Evolutionary conservation across 441 rosid species (phyloP).

Genomic region (Gossypium schwendimanii): DNA sequence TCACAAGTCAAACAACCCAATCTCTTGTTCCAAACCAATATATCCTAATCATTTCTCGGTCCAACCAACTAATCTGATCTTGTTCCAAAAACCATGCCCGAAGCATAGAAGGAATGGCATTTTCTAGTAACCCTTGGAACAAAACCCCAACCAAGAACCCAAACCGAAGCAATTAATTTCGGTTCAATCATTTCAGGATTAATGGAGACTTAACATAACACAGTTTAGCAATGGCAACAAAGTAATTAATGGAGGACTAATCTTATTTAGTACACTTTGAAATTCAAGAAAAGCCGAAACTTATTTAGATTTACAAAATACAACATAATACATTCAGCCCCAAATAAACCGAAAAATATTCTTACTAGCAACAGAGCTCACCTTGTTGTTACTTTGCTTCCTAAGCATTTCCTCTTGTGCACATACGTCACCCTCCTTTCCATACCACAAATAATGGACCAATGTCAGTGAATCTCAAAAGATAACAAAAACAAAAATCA

Average conservation of each 20-base stretch:
- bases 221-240: background rate
- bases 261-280: background rate
- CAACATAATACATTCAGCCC: conserved; percentile 41
- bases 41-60: too few relatives aligned
- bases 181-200: too few relatives aligned
- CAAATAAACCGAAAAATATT: conserved; percentile 69
- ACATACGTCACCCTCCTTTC: conserved; percentile 59
- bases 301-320: background rate
- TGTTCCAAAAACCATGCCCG: too few relatives aligned
- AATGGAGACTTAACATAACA: too few relatives aligned
- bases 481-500: background rate
- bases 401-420: conserved; percentile 79
- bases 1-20: too few relatives aligned
- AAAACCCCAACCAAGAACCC: too few relatives aligned
- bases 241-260: background rate
- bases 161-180: too few relatives aligned
- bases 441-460: conserved; percentile 7
- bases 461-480: background rate
- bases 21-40: too few relatives aligned
- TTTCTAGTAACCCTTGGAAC: too few relatives aligned
- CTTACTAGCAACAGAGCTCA: conserved; percentile 56
- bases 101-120: too few relatives aligned
- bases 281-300: background rate
- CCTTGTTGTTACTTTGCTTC: conserved; percentile 50
- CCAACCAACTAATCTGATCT: too few relatives aligned